Conservation (phyloP, 2,329 filamentous ascomycete species). For the Alternaria dauci region DNA sequence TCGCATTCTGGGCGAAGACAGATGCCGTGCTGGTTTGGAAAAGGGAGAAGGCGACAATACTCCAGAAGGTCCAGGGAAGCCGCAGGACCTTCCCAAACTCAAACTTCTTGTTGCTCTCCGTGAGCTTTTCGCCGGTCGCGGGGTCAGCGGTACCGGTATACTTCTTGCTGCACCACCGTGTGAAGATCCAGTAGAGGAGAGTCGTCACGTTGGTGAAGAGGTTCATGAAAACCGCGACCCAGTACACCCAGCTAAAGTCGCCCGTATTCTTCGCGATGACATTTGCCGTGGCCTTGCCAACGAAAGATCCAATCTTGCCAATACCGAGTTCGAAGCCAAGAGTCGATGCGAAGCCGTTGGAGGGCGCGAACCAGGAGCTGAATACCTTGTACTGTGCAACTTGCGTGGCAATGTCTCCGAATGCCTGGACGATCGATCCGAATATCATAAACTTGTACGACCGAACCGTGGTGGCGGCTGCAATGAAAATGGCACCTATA, state of each 20-base stretch:
- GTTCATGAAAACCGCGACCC: conserved; percentile 70
- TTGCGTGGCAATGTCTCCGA: conserved; percentile 71
- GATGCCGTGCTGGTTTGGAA: conserved; percentile 66
- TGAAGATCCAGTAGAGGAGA: conserved; percentile 64
- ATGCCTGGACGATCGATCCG: conserved; percentile 63
- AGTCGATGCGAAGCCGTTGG: conserved; percentile 68
- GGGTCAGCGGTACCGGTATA: conserved; percentile 61
- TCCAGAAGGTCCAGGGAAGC: conserved; percentile 69
- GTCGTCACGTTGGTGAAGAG: conserved; percentile 68
- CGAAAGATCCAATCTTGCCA: conserved; percentile 68
- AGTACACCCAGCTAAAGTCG: conserved; percentile 69
- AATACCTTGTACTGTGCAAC: conserved; percentile 72
- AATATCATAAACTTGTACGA: conserved; percentile 69
- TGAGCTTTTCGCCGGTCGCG: conserved; percentile 67
- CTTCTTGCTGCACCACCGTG: conserved; percentile 58
- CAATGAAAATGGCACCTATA: conserved; percentile 66
- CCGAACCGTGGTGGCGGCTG: conserved; percentile 64
- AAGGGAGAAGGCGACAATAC: conserved; percentile 62
- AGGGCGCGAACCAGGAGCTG: conserved; percentile 70
- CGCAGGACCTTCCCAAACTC: conserved; percentile 64
- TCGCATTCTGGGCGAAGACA: conserved; percentile 66
- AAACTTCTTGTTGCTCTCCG: conserved; percentile 66
- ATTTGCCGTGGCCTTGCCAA: conserved; percentile 68
- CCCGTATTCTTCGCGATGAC: conserved; percentile 66
- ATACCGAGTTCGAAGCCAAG: conserved; percentile 68